Evolutionary conservation across 371 early-diverging fungal species (phyloP).

Genomic region (Coemansia sp.): DNA sequence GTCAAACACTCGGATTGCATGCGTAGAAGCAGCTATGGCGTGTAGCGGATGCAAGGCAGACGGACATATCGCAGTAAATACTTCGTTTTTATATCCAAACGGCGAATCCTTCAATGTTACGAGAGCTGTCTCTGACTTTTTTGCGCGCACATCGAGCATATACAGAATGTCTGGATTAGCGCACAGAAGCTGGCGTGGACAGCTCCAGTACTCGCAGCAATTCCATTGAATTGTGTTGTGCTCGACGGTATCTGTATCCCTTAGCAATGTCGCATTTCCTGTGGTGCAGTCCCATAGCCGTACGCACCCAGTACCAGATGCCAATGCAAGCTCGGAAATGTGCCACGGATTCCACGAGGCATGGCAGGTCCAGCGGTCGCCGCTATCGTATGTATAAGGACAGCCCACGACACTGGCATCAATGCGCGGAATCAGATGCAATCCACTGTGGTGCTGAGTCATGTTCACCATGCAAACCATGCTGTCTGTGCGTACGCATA

Average conservation of each 20-base stretch:
- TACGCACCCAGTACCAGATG: slow-evolving; percentile 25
- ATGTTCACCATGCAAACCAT: slow-evolving; percentile 24
- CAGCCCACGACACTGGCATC: slow-evolving; percentile 10
- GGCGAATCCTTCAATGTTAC: slow-evolving; percentile 19
- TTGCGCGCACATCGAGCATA: slow-evolving; percentile 23
- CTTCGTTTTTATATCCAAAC: slow-evolving; percentile 15
- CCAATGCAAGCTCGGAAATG: slow-evolving; percentile 29
- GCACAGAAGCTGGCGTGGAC: slow-evolving; percentile 35
- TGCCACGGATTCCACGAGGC: slow-evolving; percentile 38
- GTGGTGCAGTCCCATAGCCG: slow-evolving; percentile 34
- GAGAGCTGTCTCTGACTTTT: not conserved
- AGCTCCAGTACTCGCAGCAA: slow-evolving; percentile 45
- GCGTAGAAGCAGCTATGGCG: slow-evolving; percentile 38
- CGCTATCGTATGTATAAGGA: slow-evolving; percentile 32
- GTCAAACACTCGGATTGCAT: slow-evolving; percentile 39
- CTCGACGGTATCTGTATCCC: not conserved
- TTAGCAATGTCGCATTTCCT: slow-evolving; percentile 9
- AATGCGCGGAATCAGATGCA: slow-evolving; percentile 1
- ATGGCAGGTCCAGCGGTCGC: slow-evolving; percentile 37
- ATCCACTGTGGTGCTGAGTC: slow-evolving; percentile 5
- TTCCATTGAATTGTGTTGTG: slow-evolving; percentile 26
- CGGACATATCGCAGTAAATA: slow-evolving; percentile 24
- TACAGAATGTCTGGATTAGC: slow-evolving; percentile 25
- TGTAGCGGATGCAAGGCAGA: slow-evolving; percentile 44
- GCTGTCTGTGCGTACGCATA: slow-evolving; percentile 44